Base-by-base conservation (phyloP, 768 basidiomycete species). In the Suillus alpinus region DNA sequence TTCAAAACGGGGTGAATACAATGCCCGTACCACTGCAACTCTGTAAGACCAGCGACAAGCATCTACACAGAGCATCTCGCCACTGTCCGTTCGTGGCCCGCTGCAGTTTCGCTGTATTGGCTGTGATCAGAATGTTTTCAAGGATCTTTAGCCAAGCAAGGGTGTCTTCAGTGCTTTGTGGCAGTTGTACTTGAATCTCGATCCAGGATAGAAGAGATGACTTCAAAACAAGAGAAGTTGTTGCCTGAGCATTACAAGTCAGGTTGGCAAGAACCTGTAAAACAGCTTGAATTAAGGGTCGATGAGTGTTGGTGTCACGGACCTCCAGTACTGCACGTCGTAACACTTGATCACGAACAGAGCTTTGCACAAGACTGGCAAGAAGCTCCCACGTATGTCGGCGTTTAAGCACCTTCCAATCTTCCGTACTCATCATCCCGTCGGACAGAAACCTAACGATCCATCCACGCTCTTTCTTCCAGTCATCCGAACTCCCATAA, bases 391-490 rank as follows among this genome's bases (percentile, higher is more conserved):
- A 96, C 0, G 92, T 93, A 68, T 94, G 91, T 31, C 95, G 77
- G 49, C 92, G 80, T 66, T 86, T 86, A 58, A 95, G 71, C 2
- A 94, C 82, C 36, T 80, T 80, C 94, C 95, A 97, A 67, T 98
- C 95, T 44, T 85, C 81, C 0, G 80, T 78, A 52, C 86, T 82
- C 63, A 80, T 80, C 83, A 93, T 87, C 0, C 92, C 92, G 62
- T 96, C 93, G 0, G 88, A 80, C 41, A 97, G 74, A 72, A 94
- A 92, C 43, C 83, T 81, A 37, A 96, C 75, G 32, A 96, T 95
- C 95, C 95, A 98, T 1, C 80, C 81, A n/a, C 93, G 80, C 67
- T 96, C 94, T 72, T 86, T 89, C 75, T 86, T 89, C 89, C 92
- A 94, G 14, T 88, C 87, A 43, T 91, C 88, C 4, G 79, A 76